Evolutionary conservation across 495 filamentous ascomycete species (phyloP).

Genomic region (Penicillium salamii): DNA sequence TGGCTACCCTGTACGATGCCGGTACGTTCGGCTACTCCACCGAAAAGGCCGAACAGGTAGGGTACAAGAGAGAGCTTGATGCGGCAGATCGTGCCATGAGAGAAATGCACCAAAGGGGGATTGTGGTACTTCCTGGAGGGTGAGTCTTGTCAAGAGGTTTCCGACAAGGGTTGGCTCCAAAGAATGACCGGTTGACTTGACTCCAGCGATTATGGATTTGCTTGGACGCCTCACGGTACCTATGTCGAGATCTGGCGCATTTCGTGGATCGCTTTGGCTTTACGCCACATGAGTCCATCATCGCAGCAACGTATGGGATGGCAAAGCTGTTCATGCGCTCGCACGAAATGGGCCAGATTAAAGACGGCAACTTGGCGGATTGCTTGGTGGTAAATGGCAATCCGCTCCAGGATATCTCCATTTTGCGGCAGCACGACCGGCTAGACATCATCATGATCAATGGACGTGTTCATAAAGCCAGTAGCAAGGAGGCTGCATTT

Average conservation of each 20-base stretch:
- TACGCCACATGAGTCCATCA: slow-evolving; percentile 47
- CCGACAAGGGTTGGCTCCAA: too few species aligned
- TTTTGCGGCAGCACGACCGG: slow-evolving; percentile 46
- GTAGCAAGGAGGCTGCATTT: too few species aligned
- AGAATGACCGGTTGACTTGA: background rate
- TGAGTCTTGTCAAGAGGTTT: too few species aligned
- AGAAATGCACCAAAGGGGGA: slow-evolving; percentile 49
- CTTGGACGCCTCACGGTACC: slow-evolving; percentile 51
- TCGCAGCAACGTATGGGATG: slow-evolving; percentile 46
- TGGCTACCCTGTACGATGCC: slow-evolving; percentile 41
- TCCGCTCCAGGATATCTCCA: slow-evolving; percentile 42
- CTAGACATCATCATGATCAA: slow-evolving; percentile 50
- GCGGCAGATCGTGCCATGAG: slow-evolving; percentile 35
- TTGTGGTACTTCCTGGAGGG: slow-evolving; percentile 45
- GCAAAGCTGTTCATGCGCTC: slow-evolving; percentile 48
- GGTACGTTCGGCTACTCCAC: slow-evolving; percentile 43
- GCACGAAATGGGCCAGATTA: slow-evolving; percentile 46
- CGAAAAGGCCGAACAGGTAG: slow-evolving; percentile 43
- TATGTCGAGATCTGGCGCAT: slow-evolving; percentile 50
- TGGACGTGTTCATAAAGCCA: slow-evolving; percentile 46
- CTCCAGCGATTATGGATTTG: slow-evolving; percentile 50
- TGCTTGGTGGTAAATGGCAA: slow-evolving; percentile 49
- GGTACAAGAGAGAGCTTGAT: slow-evolving; percentile 45
- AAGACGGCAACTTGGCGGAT: slow-evolving; percentile 46
- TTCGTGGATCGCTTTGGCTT: slow-evolving; percentile 52